Base-by-base conservation (phyloP, 345 rosid species). In the Populus pruinosa region DNA sequence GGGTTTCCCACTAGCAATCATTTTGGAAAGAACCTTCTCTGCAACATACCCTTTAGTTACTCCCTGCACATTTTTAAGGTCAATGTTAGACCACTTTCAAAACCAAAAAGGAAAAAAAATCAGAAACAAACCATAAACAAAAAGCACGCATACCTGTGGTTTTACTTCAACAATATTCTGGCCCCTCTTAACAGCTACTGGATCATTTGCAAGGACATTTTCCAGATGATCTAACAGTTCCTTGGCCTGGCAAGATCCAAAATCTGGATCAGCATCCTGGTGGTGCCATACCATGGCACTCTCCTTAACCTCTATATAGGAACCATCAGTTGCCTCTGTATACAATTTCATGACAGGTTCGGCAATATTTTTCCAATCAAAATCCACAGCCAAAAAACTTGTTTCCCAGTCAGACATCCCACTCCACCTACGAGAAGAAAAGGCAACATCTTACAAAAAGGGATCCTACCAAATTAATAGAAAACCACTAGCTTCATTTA, bases 261-360 rank as follows among this genome's bases (percentile, higher is more conserved):
- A 90, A 83, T 76, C 86, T 17, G 90, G 89, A 67, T 85, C 93
- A 3, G 93, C 93, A 72, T 90, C 88, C 75, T 86, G 89, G 83
- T 88, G 87, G 73, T 90, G 93, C 93, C 93, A 90, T 29, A 90
- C 93, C 82, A 90, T 72, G 72, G 93, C 93, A 86, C 86, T 90
- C 73, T 87, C 91, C 83, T 90, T 90, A 6, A 72, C 62, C 82
- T 90, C 93, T 80, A 90, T 90, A 70, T 71, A 84, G 12, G 93
- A 88, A n/a, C 93, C 93, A 82, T 90, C 93, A 0, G 93, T 90
- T 43, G 91, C 71, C 68, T 90, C 93, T 5, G 91, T 85, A 71
- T 90, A 90, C n/a, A 80, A 72, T 71, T 71, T 80, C 87, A 90
- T 87, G 23, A 90, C 89, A 62, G 93, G 93, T 72, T 83, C 89